phyloP scores from a whole-genome alignment of 2,329 filamentous ascomycete genomes.

The Alternaria conjuncta region DNA sequence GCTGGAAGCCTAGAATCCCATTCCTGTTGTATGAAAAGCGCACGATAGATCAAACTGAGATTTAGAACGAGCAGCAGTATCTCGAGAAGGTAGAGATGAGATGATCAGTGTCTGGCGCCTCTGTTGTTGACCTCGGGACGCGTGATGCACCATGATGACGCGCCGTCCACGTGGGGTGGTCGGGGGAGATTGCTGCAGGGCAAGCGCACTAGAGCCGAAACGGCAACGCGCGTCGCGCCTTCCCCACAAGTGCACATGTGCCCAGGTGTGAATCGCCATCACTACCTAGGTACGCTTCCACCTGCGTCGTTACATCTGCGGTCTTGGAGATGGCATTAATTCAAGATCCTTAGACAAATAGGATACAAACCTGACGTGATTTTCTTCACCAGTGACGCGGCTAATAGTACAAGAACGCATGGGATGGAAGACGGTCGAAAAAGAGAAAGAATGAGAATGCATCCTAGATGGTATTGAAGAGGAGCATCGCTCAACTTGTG shows the following conservation, averaged over 20 bases:
- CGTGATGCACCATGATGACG: conserved; percentile 15
- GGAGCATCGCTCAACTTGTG: not conserved
- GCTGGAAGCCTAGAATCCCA: not conserved
- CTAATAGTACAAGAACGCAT: not conserved
- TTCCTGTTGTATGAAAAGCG: not conserved
- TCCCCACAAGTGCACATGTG: not conserved
- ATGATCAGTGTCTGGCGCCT: not conserved
- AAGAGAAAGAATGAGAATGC: not conserved
- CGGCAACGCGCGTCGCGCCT: not conserved
- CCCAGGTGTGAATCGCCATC: not conserved
- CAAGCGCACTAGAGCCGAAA: conserved; percentile 2
- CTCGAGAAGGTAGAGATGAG: not conserved
- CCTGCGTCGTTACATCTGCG: not conserved
- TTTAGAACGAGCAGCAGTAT: not conserved
- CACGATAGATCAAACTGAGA: not conserved
- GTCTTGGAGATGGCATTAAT: not conserved
- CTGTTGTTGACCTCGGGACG: conserved; percentile 1
- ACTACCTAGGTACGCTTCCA: not conserved
- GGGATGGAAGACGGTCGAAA: not conserved
- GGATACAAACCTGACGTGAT: not conserved
- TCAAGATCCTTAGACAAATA: not conserved
- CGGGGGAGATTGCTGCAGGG: conserved; percentile 1
- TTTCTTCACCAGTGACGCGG: not conserved
- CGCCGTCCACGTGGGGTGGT: conserved; percentile 5
- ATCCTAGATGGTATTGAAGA: not conserved